Conservation (phyloP, 2,329 filamentous ascomycete species). For the Neofusicoccum kwambonambiense region DNA sequence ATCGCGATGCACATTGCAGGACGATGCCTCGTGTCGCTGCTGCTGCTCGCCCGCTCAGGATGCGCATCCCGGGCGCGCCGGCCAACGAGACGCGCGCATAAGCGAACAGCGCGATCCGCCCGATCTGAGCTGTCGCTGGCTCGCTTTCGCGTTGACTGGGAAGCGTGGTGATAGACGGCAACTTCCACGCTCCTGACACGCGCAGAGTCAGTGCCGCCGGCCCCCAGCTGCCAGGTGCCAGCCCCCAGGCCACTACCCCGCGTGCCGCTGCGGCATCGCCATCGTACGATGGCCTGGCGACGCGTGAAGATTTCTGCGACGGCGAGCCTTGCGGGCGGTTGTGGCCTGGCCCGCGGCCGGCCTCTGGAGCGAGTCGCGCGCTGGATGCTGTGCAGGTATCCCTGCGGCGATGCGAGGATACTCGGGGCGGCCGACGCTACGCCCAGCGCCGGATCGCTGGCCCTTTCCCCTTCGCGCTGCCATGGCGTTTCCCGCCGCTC, state of each 20-base stretch:
- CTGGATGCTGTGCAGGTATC: neutral
- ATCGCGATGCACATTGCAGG: neutral
- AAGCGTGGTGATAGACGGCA: slow-evolving; percentile 5
- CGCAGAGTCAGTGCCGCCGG: slow-evolving; percentile 3
- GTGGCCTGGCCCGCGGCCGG: neutral
- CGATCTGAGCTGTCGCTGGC: slow-evolving; percentile 4
- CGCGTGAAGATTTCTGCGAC: neutral
- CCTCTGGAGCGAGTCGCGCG: neutral
- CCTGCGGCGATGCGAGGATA: slow-evolving; percentile 9
- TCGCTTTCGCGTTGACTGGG: slow-evolving; percentile 8
- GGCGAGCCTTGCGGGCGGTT: slow-evolving; percentile 1
- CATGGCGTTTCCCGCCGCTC: slow-evolving; percentile 13
- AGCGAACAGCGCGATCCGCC: slow-evolving; percentile 13
- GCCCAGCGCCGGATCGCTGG: slow-evolving; percentile 8
- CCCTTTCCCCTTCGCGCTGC: neutral
- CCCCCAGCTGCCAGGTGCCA: neutral
- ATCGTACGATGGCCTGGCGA: slow-evolving; percentile 6
- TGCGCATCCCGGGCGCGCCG: neutral
- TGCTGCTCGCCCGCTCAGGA: neutral
- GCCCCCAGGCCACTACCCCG: slow-evolving; percentile 2
- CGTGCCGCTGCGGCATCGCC: neutral
- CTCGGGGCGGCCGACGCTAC: slow-evolving; percentile 9
- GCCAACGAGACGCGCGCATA: slow-evolving; percentile 5
- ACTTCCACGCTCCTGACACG: slow-evolving; percentile 15
- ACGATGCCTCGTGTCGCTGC: neutral